Conservation (phyloP, 805 yeast species). For the Komagataella mondaviorum region DNA sequence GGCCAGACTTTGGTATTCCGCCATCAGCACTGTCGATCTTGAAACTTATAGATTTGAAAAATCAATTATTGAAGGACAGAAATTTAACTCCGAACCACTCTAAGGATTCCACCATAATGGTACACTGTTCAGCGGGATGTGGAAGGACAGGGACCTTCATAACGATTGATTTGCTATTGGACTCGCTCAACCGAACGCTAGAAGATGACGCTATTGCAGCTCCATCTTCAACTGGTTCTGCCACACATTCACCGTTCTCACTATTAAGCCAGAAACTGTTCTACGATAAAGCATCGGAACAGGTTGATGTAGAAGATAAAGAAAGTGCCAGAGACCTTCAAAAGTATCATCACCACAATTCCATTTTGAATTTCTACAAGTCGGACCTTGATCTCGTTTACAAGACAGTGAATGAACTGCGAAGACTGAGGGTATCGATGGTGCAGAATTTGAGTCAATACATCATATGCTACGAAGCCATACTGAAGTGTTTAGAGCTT, state of each 20-base stretch:
- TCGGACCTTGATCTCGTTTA: constrained; percentile 24
- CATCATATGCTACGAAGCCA: constrained; percentile 32
- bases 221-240: not conserved
- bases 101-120: constrained; percentile 15
- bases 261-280: constrained; percentile 1
- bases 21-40: constrained; percentile 17
- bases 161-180: constrained; percentile 26
- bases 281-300: constrained; percentile 1
- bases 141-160: constrained; percentile 45
- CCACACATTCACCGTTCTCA: not conserved
- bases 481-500: constrained; percentile 7
- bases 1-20: constrained; percentile 37
- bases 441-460: constrained; percentile 44
- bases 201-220: not conserved
- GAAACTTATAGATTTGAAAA: constrained; percentile 19
- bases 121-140: constrained; percentile 50
- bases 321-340: constrained; percentile 1
- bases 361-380: constrained; percentile 1
- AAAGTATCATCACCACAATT: not conserved
- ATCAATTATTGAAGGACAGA: constrained; percentile 6
- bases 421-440: constrained; percentile 44
- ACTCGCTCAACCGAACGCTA: constrained; percentile 4
- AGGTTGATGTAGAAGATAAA: not conserved
- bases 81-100: not conserved
- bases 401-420: constrained; percentile 28